Conservation (phyloP, 306 rosid species). For the Fragaria ananassa region DNA sequence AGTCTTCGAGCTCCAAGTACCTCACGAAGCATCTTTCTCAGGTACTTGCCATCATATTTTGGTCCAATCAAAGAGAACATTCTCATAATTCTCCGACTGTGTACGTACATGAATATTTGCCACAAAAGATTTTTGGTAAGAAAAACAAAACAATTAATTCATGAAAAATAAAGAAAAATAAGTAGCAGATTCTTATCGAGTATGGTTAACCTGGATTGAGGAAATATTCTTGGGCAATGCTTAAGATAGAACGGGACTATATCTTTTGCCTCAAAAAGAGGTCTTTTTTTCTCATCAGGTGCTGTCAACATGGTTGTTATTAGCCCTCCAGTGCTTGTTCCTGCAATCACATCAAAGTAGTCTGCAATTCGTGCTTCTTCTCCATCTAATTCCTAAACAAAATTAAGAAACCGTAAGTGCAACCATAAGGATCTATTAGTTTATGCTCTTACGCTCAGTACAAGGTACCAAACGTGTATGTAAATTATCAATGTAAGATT, state of each 20-base stretch:
- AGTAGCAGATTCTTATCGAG: background rate
- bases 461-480: background rate
- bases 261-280: conserved; percentile 29
- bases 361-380: conserved; percentile 28
- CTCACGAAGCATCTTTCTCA: background rate
- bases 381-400: conserved; percentile 27
- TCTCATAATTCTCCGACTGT: conserved; percentile 30
- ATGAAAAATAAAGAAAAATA: background rate
- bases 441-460: background rate
- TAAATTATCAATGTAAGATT: background rate
- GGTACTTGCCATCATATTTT: conserved; percentile 31
- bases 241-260: conserved; percentile 30
- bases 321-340: conserved; percentile 38
- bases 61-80: conserved; percentile 26
- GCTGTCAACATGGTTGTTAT: conserved; percentile 31
- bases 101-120: background rate
- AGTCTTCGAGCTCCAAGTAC: conserved; percentile 14
- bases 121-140: background rate
- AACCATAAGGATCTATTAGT: too few relatives aligned
- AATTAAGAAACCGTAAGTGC: background rate
- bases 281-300: conserved; percentile 24
- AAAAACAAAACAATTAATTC: background rate
- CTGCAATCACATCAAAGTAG: conserved; percentile 31
- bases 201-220: conserved; percentile 21
- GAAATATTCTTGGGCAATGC: conserved; percentile 29